phyloP scores from a whole-genome alignment of 108 stramenopile genomes.

The Skeletonema potamos region DNA sequence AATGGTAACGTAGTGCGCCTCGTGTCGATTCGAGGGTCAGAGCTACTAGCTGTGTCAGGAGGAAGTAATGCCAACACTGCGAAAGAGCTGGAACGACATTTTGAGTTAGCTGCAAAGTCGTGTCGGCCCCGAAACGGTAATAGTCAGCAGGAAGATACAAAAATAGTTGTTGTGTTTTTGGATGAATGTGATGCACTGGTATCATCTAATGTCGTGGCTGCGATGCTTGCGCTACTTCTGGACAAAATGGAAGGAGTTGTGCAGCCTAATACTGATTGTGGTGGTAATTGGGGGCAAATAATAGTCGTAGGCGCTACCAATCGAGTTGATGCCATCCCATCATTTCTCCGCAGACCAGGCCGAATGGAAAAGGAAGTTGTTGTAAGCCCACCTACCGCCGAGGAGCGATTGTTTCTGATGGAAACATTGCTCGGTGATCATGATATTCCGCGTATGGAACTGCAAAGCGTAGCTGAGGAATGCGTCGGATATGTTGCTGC shows the following conservation, averaged over 20 bases:
- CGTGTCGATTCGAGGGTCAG: slow-evolving; percentile 50
- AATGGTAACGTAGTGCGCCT: slow-evolving; percentile 11
- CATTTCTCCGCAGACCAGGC: slow-evolving; percentile 70
- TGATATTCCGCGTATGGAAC: slow-evolving; percentile 18
- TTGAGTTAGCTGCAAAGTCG: slow-evolving; percentile 23
- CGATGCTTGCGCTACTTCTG: slow-evolving; percentile 61
- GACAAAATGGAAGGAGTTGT: slow-evolving; percentile 46
- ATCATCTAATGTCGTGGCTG: slow-evolving; percentile 52
- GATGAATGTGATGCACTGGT: slow-evolving; percentile 87
- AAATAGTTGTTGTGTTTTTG: slow-evolving; percentile 61
- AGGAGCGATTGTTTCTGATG: slow-evolving; percentile 55
- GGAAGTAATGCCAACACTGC: slow-evolving; percentile 39
- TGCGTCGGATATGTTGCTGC: slow-evolving; percentile 87
- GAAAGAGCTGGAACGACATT: slow-evolving; percentile 24
- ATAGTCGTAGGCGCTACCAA: slow-evolving; percentile 83
- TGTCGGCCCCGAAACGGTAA: neutral
- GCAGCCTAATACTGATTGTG: neutral
- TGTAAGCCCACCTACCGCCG: slow-evolving; percentile 59
- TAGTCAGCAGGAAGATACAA: neutral
- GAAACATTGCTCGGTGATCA: slow-evolving; percentile 27
- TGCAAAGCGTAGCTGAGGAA: slow-evolving; percentile 60
- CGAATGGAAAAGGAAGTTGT: slow-evolving; percentile 72
- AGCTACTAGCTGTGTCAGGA: slow-evolving; percentile 30
- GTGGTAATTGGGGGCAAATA: slow-evolving; percentile 40
- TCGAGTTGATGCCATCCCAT: slow-evolving; percentile 75